Evolutionary conservation across 176 grass and related monocot species (phyloP), one percentile per base, ranked within the genome.

Genomic region (Alloteropsis semialata): DNA sequence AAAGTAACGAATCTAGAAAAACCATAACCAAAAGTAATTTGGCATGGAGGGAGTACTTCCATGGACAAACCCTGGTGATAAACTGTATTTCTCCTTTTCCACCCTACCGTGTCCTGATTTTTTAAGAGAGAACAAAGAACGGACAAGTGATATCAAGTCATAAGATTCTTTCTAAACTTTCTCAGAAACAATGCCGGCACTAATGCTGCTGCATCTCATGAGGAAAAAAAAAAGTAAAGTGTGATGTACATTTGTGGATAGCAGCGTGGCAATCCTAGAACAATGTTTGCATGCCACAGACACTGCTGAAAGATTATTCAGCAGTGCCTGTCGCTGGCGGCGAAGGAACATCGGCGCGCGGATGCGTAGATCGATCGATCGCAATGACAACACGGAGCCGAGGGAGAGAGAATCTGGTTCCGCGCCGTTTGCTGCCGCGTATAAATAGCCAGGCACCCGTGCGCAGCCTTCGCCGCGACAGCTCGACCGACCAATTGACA

Each of bases 401-500:
- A 36, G 6, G 56, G 22, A 28, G 6, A 75, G 22, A 28, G 86
- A 77, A 77, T 61, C 49, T 1, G 33, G 39, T 59, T 65, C 42
- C 24, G 14, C 24, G 7, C 0, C 17, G 50, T 37, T 36, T 65
- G 32, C 74, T 18, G 53, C 72, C 21, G 72, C 63, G 16, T 69
- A 88, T 88, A 88, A 83, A 83, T 88, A 72, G 65, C 29, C 30
- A 2, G 64, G 64, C 65, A 19, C 19, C 65, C 18, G 36, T 55
- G 55, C 27, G 28, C 44, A 34, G 25, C 28, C 7, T 43, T 55
- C 29, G 43, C 27, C n/a, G 34, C n/a, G 34, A 73, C n/a, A 63
- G 11, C 27, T 10, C 65, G 24, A 79, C 15, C 43, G 18, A 17
- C 18, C 25, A 13, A 3, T 19, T 8, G 15, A 22, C 18, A 22